phyloP scores from a whole-genome alignment of 108 stramenopile genomes.

The Pseudonitzschia multiseries region DNA sequence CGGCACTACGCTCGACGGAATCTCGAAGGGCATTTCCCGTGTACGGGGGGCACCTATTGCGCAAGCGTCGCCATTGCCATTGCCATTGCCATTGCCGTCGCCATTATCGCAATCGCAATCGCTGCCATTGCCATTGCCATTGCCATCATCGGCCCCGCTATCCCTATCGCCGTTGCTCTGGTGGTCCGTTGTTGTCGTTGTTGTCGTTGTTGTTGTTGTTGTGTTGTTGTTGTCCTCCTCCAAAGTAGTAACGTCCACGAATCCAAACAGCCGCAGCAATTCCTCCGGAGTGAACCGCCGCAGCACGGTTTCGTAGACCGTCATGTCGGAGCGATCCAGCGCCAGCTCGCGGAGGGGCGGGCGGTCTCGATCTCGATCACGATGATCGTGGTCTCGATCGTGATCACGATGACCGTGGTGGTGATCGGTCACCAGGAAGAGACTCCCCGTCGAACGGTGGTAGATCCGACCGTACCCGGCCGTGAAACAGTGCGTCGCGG shows the following conservation, averaged over 20 bases:
- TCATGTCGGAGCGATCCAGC: slow-evolving; percentile 37
- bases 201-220: no score
- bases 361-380: no score
- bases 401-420: not conserved
- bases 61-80: no score
- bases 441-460: slow-evolving; percentile 44
- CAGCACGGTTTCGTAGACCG: slow-evolving; percentile 28
- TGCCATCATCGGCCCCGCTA: no score
- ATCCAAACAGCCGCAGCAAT: slow-evolving; percentile 47
- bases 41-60: no score
- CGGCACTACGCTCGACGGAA: slow-evolving; percentile 26
- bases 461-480: slow-evolving; percentile 47
- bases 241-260: slow-evolving; percentile 29
- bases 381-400: no score
- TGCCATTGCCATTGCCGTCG: not conserved
- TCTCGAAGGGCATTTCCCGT: no score
- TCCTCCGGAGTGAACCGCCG: slow-evolving; percentile 47
- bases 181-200: no score
- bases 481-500: slow-evolving; percentile 51
- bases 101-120: not conserved
- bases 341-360: slow-evolving; percentile 4
- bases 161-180: not conserved
- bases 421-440: slow-evolving; percentile 20
- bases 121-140: not conserved
- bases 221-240: no score